Conservation (phyloP, 345 rosid species). For the Brassica incana region DNA sequence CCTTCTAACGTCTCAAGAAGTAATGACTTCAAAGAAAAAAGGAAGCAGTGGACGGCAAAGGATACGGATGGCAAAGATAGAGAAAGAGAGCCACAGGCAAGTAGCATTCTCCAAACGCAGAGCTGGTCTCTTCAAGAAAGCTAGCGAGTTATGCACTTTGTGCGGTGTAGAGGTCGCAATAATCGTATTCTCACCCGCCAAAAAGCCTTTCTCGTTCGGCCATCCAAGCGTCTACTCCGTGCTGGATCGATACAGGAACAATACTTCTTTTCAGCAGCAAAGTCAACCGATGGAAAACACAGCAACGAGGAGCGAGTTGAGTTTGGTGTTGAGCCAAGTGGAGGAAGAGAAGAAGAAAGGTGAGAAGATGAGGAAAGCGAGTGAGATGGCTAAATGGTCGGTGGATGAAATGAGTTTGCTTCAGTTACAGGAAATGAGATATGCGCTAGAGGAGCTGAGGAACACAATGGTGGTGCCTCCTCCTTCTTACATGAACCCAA, state of each 20-base stretch:
- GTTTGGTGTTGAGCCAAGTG: background rate
- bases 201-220: constrained; percentile 9
- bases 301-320: background rate
- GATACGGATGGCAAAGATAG: constrained; percentile 7
- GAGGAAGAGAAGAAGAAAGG: background rate
- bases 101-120: constrained; percentile 8
- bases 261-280: background rate
- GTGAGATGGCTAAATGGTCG: background rate
- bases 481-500: background rate
- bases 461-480: background rate
- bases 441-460: background rate
- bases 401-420: constrained; percentile 2
- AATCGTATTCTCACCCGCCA: constrained; percentile 4
- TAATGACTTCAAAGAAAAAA: background rate
- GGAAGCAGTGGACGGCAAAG: background rate
- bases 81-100: constrained; percentile 7
- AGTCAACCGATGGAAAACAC: background rate
- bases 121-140: constrained; percentile 15
- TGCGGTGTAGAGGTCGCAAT: constrained; percentile 10
- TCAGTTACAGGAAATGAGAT: constrained; percentile 2
- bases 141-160: background rate
- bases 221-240: constrained; percentile 11
- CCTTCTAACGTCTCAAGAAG: background rate
- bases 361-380: background rate
- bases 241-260: background rate